These are phyloP conservation scores for Yamadazyma sp. DNA, from an alignment of 805 yeast species.

Conservation along the genomic window DNA sequence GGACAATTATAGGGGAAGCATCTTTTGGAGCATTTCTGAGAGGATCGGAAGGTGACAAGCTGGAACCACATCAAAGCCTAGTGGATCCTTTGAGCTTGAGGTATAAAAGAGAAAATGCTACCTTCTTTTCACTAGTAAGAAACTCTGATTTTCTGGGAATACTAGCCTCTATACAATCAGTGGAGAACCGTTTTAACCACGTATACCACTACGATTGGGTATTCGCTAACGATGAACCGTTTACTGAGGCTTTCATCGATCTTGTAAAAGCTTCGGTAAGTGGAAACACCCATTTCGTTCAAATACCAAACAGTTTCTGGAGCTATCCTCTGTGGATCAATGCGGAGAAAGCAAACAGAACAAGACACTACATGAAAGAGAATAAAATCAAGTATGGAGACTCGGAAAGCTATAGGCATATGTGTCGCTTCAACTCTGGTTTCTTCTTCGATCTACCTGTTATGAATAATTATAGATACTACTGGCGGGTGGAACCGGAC, in stretches of 20 bases:
- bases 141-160: conserved; percentile 18
- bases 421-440: conserved; percentile 94
- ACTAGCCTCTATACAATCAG: conserved; percentile 20
- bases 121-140: conserved; percentile 19
- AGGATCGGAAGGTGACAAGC: too few relatives aligned
- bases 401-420: conserved; percentile 76
- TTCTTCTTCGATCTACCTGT: conserved; percentile 79
- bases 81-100: too few relatives aligned
- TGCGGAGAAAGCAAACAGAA: conserved; percentile 62
- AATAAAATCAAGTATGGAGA: conserved; percentile 70
- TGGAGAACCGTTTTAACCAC: conserved; percentile 52
- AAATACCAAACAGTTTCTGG: conserved; percentile 85
- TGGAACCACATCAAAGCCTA: too few relatives aligned
- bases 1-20: too few relatives aligned
- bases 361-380: conserved; percentile 56
- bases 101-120: conserved; percentile 15
- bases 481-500: conserved; percentile 95
- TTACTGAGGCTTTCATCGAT: conserved; percentile 74
- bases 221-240: conserved; percentile 84
- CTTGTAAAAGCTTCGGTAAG: conserved; percentile 67
- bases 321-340: conserved; percentile 85
- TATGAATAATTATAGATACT: conserved; percentile 75
- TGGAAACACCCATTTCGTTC: conserved; percentile 76
- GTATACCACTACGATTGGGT: conserved; percentile 92
- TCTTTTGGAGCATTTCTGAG: too few relatives aligned